Percentiles rank a stretch among this genome's conserved stretches.
Evolutionary conservation across 345 rosid species (phyloP).

Genomic region (Angophora floribunda): DNA sequence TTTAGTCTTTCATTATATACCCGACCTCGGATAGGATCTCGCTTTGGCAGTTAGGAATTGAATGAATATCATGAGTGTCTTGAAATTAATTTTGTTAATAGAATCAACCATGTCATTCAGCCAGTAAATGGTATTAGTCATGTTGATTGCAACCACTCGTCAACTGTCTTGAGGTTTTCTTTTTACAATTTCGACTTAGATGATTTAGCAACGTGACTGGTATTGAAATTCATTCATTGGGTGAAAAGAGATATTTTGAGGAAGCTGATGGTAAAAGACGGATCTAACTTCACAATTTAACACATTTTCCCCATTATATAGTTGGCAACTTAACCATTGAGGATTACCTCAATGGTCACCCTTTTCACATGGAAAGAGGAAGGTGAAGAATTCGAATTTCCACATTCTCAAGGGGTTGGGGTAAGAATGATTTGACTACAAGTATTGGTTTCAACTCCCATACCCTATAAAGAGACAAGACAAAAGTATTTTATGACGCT

Average conservation of each 20-base stretch:
- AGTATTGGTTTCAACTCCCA: too few species aligned
- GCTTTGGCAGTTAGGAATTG: neutral
- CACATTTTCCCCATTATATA: neutral
- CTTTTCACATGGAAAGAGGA: too few species aligned
- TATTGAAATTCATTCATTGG: neutral
- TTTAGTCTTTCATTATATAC: neutral
- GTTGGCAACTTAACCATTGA: too few species aligned
- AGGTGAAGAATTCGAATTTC: too few species aligned
- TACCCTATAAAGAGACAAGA: too few species aligned
- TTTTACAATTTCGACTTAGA: neutral
- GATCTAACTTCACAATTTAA: neutral
- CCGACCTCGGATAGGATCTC: neutral
- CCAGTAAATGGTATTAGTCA: neutral
- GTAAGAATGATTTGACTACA: too few species aligned
- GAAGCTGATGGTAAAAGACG: neutral
- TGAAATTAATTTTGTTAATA: neutral
- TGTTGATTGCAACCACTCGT: neutral
- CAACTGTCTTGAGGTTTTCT: too few species aligned
- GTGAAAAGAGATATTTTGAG: neutral
- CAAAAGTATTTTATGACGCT: too few species aligned
- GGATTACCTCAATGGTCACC: too few species aligned
- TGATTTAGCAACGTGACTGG: neutral
- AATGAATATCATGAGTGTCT: neutral
- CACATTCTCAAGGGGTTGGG: too few species aligned
- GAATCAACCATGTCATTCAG: neutral